Percentiles rank a stretch among this genome's conserved stretches.
phyloP scores from a whole-genome alignment of 176 grass and related monocot species.

The Tillandsia leiboldiana region DNA sequence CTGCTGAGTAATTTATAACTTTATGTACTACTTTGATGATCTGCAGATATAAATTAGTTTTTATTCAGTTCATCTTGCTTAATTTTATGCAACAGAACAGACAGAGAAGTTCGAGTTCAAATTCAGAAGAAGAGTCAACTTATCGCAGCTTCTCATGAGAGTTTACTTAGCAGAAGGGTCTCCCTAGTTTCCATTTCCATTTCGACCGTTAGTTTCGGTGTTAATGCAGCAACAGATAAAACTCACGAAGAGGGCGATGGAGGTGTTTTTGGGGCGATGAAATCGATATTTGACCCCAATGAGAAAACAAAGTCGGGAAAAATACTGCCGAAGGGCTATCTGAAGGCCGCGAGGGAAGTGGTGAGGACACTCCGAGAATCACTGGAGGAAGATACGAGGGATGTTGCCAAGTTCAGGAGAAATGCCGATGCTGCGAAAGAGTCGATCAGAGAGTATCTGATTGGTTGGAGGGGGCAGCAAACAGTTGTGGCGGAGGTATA shows the following conservation, averaged over 20 bases:
- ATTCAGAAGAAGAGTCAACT: conserved; percentile 6
- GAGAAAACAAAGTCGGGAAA: conserved; percentile 80
- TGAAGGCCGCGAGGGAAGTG: conserved; percentile 82
- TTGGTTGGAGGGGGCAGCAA: conserved; percentile 58
- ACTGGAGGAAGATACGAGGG: conserved; percentile 44
- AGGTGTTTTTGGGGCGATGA: conserved; percentile 55
- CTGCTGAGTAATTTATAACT: conserved; percentile 17
- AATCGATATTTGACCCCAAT: conserved; percentile 70
- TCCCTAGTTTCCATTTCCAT: conserved; percentile 26
- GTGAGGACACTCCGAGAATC: conserved; percentile 86
- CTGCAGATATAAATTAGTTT: neutral
- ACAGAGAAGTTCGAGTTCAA: conserved; percentile 15
- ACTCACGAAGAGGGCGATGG: conserved; percentile 5
- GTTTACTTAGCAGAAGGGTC: conserved; percentile 19
- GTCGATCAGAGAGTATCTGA: conserved; percentile 72
- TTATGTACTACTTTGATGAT: neutral
- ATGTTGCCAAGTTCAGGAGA: conserved; percentile 62
- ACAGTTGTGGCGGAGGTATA: conserved; percentile 56
- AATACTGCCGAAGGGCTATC: conserved; percentile 74
- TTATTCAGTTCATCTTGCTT: neutral
- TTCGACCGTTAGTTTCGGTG: neutral
- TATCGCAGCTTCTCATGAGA: neutral
- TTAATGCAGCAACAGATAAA: conserved; percentile 3
- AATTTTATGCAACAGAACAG: conserved; percentile 60
- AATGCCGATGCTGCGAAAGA: conserved; percentile 75